Percentiles rank a stretch among this genome's conserved stretches.
Evolutionary conservation across 495 filamentous ascomycete genomes (phyloP).

Genomic region (Neurospora discreta): DNA sequence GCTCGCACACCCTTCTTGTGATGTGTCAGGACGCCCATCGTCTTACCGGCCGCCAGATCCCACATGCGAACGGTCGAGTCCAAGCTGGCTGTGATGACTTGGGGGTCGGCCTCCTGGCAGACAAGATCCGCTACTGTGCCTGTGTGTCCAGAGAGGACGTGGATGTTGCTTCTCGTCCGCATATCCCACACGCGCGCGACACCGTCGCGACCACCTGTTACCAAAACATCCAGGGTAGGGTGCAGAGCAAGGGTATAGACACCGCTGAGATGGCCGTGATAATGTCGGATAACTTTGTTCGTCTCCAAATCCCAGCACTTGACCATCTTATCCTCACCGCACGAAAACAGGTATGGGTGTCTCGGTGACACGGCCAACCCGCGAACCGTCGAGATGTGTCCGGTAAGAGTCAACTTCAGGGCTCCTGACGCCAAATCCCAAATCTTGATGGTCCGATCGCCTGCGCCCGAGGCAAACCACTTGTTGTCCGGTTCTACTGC

Average conservation of each 20-base stretch:
- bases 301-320: slow-evolving; percentile 99
- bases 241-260: slow-evolving; percentile 89
- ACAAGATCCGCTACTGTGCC: slow-evolving; percentile 79
- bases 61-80: slow-evolving; percentile 89
- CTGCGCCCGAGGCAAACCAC: slow-evolving; percentile 95
- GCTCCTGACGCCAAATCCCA: slow-evolving; percentile 88
- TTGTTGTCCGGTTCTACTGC: slow-evolving; percentile 93
- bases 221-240: slow-evolving; percentile 86
- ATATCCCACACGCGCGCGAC: slow-evolving; percentile 97
- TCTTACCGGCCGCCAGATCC: slow-evolving; percentile 94
- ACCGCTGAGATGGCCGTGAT: slow-evolving; percentile 93
- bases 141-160: slow-evolving; percentile 84
- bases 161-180: slow-evolving; percentile 89
- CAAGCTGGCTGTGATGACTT: slow-evolving; percentile 83
- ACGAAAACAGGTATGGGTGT: slow-evolving; percentile 96
- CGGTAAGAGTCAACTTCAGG: slow-evolving; percentile 79
- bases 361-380: slow-evolving; percentile 86
- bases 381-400: slow-evolving; percentile 93
- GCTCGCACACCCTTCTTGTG: slow-evolving; percentile 94
- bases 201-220: slow-evolving; percentile 91
- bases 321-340: slow-evolving; percentile 99
- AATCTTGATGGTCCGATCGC: slow-evolving; percentile 96
- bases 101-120: slow-evolving; percentile 93
- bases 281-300: slow-evolving; percentile 97
- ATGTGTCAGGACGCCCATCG: slow-evolving; percentile 91